phyloP scores from a whole-genome alignment of 441 rosid genomes.

The Populus hybrid region DNA sequence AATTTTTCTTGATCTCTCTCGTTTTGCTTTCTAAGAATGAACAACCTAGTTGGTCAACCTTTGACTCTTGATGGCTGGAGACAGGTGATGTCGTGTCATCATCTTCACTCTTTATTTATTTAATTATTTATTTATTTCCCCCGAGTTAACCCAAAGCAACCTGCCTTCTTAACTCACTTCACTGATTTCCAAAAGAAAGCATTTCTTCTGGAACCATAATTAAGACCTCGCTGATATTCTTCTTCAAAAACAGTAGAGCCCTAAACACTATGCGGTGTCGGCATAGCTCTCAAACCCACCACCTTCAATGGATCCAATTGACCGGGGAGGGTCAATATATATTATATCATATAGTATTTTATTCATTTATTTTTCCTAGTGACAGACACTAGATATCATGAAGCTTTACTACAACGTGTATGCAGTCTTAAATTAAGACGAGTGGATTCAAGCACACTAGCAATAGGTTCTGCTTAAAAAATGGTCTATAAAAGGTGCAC shows the following conservation, averaged over 20 bases:
- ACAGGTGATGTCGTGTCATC: background rate
- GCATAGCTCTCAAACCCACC: constrained; percentile 2
- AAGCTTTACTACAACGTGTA: background rate
- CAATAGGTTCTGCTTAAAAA: no score
- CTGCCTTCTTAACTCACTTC: background rate
- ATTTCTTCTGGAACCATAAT: background rate
- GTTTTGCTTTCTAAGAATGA: no score
- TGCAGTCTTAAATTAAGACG: no score
- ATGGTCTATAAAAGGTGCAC: no score
- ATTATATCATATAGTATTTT: background rate
- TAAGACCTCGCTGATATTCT: background rate
- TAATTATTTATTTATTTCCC: no score
- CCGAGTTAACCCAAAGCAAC: background rate
- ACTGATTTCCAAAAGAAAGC: background rate
- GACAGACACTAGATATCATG: background rate
- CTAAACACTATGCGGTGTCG: constrained; percentile 1
- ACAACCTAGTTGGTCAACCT: no score
- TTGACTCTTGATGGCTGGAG: background rate
- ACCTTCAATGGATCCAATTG: background rate
- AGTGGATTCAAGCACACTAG: no score
- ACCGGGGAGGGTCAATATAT: background rate
- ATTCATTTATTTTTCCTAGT: background rate
- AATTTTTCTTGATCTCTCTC: no score
- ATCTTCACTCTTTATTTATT: background rate
- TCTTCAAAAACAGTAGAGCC: background rate